Base-by-base conservation (phyloP, 768 basidiomycete species). In the Porphyrellus cyaneotinctus region DNA sequence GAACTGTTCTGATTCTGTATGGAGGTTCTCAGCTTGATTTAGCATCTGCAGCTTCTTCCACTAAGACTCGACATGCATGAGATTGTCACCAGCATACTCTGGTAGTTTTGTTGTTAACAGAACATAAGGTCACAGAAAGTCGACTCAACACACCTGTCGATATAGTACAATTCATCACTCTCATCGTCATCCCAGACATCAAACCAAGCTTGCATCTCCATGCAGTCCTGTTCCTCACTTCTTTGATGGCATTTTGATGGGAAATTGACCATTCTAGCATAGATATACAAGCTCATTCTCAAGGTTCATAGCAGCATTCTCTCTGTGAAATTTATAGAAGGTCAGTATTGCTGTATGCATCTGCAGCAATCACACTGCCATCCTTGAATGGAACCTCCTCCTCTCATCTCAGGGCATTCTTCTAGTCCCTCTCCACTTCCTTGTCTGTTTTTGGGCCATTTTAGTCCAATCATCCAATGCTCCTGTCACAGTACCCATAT, bases 101-200 rank as follows among this genome's bases (percentile, higher is more conserved):
- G 52, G 13, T n/a, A n/a, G n/a, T n/a, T n/a, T n/a, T n/a, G n/a
- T n/a, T n/a, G n/a, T n/a, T n/a, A n/a, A n/a, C n/a, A n/a, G n/a
- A n/a, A n/a, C n/a, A n/a, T n/a, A n/a, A n/a, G n/a, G n/a, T n/a
- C n/a, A n/a, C n/a, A n/a, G n/a, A 17, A 8, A 15, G 13, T 18
- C 33, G 15, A n/a, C n/a, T n/a, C n/a, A n/a, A 61, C 84, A 44
- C 57, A 91, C 91, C 94, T 82, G 66, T 98, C 95, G 41, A 88
- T 78, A 63, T 95, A 95, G 73, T 95, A 99, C 28, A 84, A 65
- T 61, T 99, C 97, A 58, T 95, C 87, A 51, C 93, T 28, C 26
- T 95, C 86, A 52, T 95, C 95, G 54, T 91, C 89, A 62, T 95
- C 91, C 84, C 92, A 93, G n/a, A 95, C 78, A 59, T 95, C 91